Percentiles rank a stretch among this genome's conserved stretches.
phyloP scores from a whole-genome alignment of 176 grass and related monocot genomes.

The Guadua angustifolia region DNA sequence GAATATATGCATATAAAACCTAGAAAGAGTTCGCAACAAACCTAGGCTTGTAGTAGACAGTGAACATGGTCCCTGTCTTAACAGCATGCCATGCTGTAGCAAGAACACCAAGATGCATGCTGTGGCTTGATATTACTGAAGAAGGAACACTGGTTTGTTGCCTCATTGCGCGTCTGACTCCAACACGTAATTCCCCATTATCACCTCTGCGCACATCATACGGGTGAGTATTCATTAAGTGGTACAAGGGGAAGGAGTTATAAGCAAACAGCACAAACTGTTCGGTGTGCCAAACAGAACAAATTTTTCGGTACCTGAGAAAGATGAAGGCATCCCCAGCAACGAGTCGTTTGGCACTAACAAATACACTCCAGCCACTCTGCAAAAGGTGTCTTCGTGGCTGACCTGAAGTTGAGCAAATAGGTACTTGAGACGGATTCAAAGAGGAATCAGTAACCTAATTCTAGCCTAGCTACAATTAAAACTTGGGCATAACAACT shows the following conservation, averaged over 20 bases:
- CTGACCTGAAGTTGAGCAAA: slow-evolving; percentile 65
- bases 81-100: slow-evolving; percentile 98
- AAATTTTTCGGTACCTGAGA: too few species aligned
- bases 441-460: not conserved
- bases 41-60: slow-evolving; percentile 98
- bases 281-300: not conserved
- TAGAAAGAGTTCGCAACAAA: slow-evolving; percentile 36
- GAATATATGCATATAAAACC: not conserved
- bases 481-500: not conserved
- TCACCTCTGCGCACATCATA: slow-evolving; percentile 60
- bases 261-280: not conserved
- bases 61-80: slow-evolving; percentile 87
- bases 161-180: slow-evolving; percentile 93
- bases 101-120: slow-evolving; percentile 98
- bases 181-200: slow-evolving; percentile 85
- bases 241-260: not conserved
- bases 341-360: slow-evolving; percentile 86
- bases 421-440: not conserved
- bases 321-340: slow-evolving; percentile 98
- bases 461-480: not conserved
- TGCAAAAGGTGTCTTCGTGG: slow-evolving; percentile 91
- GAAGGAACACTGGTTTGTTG: slow-evolving; percentile 89
- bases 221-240: slow-evolving; percentile 4
- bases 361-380: slow-evolving; percentile 99
- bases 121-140: slow-evolving; percentile 97